Evolutionary conservation across 2,329 filamentous ascomycete species (phyloP).

Genomic region (Claviceps humidiphila): DNA sequence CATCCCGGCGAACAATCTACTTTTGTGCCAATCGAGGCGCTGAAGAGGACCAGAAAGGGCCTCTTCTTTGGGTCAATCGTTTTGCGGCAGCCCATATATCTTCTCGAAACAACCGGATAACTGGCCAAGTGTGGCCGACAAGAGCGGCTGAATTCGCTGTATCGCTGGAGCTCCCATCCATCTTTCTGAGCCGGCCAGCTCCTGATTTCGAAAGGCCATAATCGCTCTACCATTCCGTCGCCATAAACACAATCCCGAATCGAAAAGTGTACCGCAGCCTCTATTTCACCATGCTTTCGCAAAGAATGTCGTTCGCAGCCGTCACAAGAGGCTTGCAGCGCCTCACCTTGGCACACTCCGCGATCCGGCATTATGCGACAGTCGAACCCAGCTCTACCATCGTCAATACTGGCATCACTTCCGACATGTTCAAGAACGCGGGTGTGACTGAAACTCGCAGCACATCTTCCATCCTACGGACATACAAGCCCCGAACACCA

Average conservation of each 20-base stretch:
- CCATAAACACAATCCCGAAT: not conserved
- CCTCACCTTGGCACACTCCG: conserved; percentile 14
- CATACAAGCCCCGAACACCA: conserved; percentile 86
- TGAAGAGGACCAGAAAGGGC: not conserved
- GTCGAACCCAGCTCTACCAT: conserved; percentile 11
- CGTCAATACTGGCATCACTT: conserved; percentile 6
- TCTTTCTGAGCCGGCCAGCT: not conserved
- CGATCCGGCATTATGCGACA: conserved; percentile 20
- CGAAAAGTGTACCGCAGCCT: no score
- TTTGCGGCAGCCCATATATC: not conserved
- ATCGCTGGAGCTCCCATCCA: not conserved
- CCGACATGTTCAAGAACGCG: conserved; percentile 9
- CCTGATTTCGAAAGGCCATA: not conserved
- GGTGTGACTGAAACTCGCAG: conserved; percentile 11
- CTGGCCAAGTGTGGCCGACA: no score
- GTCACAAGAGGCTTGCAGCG: conserved; percentile 17
- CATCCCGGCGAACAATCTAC: not conserved
- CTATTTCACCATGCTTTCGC: conserved; percentile 16
- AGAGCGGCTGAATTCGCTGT: no score
- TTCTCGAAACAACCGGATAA: not conserved
- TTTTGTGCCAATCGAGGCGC: conserved; percentile 1
- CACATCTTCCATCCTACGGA: conserved; percentile 46
- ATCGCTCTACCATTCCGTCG: not conserved
- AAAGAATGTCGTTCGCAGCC: conserved; percentile 16
- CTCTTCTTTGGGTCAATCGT: not conserved